A percentile compares a stretch with the other conserved stretches of the same genome.
Evolutionary conservation across 257 asterid species (phyloP).

Genomic region (Solanum dulcamara): DNA sequence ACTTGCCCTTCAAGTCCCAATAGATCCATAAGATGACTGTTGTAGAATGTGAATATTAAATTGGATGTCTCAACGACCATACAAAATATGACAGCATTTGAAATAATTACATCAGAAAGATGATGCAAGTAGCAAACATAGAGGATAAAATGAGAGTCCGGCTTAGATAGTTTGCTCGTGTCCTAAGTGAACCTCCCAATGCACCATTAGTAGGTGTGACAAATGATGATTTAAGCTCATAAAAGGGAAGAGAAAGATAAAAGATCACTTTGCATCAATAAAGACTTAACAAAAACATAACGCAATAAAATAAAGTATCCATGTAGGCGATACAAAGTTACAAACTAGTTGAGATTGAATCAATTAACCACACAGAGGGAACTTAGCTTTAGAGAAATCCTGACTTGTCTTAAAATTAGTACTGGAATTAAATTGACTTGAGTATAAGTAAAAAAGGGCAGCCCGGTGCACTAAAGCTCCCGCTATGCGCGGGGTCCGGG

Average conservation of each 20-base stretch:
- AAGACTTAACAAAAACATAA: background rate
- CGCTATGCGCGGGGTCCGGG: no score
- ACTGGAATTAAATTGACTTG: background rate
- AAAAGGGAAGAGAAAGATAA: background rate
- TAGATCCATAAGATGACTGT: background rate
- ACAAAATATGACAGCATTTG: background rate
- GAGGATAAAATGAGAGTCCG: background rate
- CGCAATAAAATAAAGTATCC: background rate
- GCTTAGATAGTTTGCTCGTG: background rate
- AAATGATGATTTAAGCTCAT: background rate
- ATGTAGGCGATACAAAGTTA: background rate
- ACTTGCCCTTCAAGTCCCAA: background rate
- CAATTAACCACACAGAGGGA: background rate
- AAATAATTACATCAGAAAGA: background rate
- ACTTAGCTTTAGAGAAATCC: background rate
- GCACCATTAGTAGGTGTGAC: background rate
- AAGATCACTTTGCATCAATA: background rate
- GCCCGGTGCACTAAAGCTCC: no score
- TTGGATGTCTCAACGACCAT: background rate
- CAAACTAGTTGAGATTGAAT: background rate
- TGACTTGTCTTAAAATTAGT: background rate
- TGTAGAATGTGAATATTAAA: background rate
- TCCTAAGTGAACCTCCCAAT: background rate
- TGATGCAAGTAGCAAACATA: background rate
- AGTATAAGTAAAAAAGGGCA: no score